These are phyloP conservation scores for Filobasidium uniguttulatum DNA, from an alignment of 1,284 basidiomycete genomes.

Conservation along the genomic window DNA sequence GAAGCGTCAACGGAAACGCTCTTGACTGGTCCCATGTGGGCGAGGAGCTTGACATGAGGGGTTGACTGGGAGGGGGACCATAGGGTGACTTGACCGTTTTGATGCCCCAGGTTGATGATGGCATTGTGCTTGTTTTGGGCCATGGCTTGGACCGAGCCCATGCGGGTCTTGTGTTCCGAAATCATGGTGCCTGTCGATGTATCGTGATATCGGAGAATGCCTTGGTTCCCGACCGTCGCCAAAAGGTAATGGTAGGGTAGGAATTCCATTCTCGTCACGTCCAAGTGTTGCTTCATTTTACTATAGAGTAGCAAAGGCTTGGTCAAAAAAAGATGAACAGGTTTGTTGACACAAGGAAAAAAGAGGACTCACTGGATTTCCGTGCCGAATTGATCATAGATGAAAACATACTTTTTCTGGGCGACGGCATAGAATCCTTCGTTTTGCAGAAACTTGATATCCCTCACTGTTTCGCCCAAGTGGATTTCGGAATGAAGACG, in stretches of 20 bases:
- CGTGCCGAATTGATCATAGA: conserved; percentile 87
- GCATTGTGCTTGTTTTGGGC: conserved; percentile 84
- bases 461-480: conserved; percentile 72
- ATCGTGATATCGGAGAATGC: conserved; percentile 93
- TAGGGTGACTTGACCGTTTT: conserved; percentile 65
- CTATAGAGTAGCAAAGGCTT: conserved; percentile 15
- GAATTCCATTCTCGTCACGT: conserved; percentile 82
- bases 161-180: conserved; percentile 75
- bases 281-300: conserved; percentile 54
- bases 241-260: conserved; percentile 93
- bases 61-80: conserved; percentile 92
- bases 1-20: conserved; percentile 66
- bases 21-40: conserved; percentile 77
- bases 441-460: conserved; percentile 92
- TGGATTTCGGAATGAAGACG: conserved; percentile 78
- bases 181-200: conserved; percentile 83
- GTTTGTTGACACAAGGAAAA: background rate
- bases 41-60: conserved; percentile 78
- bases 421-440: conserved; percentile 88
- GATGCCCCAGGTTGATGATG: conserved; percentile 84
- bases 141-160: conserved; percentile 76
- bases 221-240: conserved; percentile 66
- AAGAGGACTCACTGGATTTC: conserved; percentile 55
- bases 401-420: conserved; percentile 91
- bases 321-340: background rate